phyloP scores from a whole-genome alignment of 208 protist species.

The Porcisia hertigi region DNA sequence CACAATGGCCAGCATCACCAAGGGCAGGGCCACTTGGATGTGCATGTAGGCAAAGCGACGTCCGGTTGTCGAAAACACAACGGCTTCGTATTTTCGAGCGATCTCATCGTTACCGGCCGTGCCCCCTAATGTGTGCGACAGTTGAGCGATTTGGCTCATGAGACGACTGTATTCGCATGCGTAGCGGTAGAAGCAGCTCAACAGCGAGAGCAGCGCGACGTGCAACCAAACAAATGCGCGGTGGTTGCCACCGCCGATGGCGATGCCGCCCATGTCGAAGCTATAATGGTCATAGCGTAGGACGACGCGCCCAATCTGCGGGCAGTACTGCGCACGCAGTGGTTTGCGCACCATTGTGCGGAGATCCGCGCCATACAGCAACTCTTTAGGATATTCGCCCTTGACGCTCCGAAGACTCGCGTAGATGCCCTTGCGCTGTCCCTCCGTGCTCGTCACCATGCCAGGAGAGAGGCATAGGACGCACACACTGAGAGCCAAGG shows the following conservation, averaged over 20 bases:
- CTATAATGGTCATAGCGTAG: conserved; percentile 85
- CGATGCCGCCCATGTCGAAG: conserved; percentile 50
- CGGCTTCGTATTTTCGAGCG: background rate
- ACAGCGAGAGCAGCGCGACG: conserved; percentile 29
- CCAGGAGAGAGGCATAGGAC: conserved; percentile 35
- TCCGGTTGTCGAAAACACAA: conserved; percentile 25
- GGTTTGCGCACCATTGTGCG: conserved; percentile 76
- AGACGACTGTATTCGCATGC: conserved; percentile 25
- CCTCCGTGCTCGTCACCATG: conserved; percentile 34
- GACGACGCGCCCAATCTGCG: conserved; percentile 52
- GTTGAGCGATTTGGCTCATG: conserved; percentile 4
- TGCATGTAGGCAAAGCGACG: conserved; percentile 58
- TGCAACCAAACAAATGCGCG: conserved; percentile 49
- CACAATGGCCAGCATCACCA: conserved; percentile 42
- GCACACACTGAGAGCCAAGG: conserved; percentile 14
- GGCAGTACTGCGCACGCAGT: conserved; percentile 77
- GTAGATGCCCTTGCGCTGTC: conserved; percentile 68
- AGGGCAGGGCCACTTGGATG: conserved; percentile 45
- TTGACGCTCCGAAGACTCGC: conserved; percentile 54
- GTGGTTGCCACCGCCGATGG: conserved; percentile 83
- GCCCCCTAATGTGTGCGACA: background rate
- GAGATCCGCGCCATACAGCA: conserved; percentile 49
- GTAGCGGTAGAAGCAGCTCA: conserved; percentile 40
- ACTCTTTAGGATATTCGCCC: conserved; percentile 43
- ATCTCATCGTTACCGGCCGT: background rate